Conservation (phyloP, 441 rosid species). For the Syzygium malaccense region DNA sequence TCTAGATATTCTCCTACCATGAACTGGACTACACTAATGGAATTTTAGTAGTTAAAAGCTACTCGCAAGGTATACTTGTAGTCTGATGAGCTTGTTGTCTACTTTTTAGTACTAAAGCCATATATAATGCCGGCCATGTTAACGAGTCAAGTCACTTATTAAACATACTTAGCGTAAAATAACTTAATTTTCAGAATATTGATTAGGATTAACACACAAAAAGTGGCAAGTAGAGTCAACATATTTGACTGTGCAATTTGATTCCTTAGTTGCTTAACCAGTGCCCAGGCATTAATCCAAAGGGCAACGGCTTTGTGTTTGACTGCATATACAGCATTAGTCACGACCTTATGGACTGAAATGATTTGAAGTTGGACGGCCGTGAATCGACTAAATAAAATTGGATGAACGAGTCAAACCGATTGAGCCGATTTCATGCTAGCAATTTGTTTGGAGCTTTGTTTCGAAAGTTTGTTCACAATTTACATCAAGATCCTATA, state of each 20-base stretch:
- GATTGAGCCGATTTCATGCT: background rate
- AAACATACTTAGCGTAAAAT: background rate
- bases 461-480: too few relatives aligned
- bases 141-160: background rate
- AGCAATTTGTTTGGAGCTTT: too few relatives aligned
- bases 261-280: background rate
- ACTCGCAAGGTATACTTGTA: background rate
- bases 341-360: fast-evolving
- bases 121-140: fast-evolving
- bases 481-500: too few relatives aligned
- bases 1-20: fast-evolving
- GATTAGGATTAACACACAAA: background rate
- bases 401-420: background rate
- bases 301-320: background rate
- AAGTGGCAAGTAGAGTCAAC: background rate
- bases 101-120: background rate
- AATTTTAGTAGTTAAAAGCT: background rate
- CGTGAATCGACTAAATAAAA: background rate
- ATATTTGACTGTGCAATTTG: background rate
- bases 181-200: background rate
- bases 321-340: background rate
- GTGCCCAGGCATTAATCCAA: background rate
- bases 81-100: background rate
- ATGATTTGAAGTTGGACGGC: background rate
- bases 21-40: background rate